Conservation (phyloP, 495 filamentous ascomycete genomes). For the Trypethelium eluteriae region DNA sequence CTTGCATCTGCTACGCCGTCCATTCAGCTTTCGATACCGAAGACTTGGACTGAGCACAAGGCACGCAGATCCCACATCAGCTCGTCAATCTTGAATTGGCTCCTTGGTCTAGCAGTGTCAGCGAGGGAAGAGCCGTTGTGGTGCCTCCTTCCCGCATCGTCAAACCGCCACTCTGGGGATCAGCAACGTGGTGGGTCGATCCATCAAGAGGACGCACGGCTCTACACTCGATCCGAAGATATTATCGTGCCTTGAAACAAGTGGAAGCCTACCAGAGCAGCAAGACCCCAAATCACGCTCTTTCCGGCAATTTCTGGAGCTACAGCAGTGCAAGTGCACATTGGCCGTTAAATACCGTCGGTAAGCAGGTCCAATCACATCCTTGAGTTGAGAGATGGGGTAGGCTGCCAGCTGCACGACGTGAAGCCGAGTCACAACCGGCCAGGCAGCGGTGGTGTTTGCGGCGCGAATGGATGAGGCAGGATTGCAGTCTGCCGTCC, state of each 20-base stretch:
- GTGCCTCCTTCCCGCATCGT: constrained; percentile 8
- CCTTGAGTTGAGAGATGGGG: neutral
- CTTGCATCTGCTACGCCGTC: neutral
- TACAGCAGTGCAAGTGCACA: neutral
- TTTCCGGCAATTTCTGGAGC: constrained; percentile 1
- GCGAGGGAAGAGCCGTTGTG: neutral
- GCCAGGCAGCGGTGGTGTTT: neutral
- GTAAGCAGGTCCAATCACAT: constrained; percentile 5
- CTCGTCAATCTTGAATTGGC: neutral
- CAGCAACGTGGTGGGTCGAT: neutral
- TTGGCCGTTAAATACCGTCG: constrained; percentile 10
- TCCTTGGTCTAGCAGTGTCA: neutral
- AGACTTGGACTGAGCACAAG: neutral
- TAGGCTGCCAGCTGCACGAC: neutral
- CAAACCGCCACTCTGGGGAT: neutral
- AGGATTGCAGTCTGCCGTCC: neutral
- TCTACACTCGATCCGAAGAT: neutral
- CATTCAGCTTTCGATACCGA: neutral
- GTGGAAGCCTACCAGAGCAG: neutral
- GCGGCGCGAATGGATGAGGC: neutral
- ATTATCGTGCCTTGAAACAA: constrained; percentile 1
- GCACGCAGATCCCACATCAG: neutral
- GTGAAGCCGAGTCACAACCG: constrained; percentile 5
- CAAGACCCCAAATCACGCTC: constrained; percentile 3
- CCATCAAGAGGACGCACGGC: neutral